A percentile compares a stretch with the other conserved stretches of the same genome.
phyloP scores from a whole-genome alignment of 1,284 basidiomycete species.

The Ganoderma multipileum region DNA sequence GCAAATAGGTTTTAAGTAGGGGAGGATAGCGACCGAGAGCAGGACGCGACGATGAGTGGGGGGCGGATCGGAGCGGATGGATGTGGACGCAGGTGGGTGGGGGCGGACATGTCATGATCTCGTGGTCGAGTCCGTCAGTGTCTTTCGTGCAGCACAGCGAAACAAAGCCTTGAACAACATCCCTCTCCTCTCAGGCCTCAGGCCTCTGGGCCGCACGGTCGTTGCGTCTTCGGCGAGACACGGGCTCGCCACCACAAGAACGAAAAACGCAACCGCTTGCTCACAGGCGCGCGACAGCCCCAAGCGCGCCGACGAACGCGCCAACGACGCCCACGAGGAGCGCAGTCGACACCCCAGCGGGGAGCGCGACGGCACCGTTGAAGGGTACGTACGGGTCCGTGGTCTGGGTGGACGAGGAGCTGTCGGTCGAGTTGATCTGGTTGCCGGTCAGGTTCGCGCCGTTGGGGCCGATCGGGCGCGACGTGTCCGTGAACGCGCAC shows the following conservation, averaged over 20 bases:
- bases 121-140: neutral
- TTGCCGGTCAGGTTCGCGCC: slow-evolving; percentile 74
- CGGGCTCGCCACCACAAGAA: too few species aligned
- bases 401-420: slow-evolving; percentile 33
- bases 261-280: neutral
- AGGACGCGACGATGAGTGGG: neutral
- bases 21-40: neutral
- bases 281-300: slow-evolving; percentile 30
- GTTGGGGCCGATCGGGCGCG: slow-evolving; percentile 77
- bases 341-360: slow-evolving; percentile 27
- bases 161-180: neutral
- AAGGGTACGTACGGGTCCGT: slow-evolving; percentile 54
- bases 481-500: slow-evolving; percentile 69
- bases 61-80: neutral
- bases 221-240: neutral
- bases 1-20: neutral
- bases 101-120: neutral
- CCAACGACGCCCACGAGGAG: slow-evolving; percentile 30
- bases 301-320: slow-evolving; percentile 31
- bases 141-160: neutral
- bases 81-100: neutral
- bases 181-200: neutral
- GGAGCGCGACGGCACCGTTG: slow-evolving; percentile 46
- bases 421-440: slow-evolving; percentile 47
- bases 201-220: neutral